Conservation (phyloP, 805 yeast genomes). For the Brettanomyces naardenensis region DNA sequence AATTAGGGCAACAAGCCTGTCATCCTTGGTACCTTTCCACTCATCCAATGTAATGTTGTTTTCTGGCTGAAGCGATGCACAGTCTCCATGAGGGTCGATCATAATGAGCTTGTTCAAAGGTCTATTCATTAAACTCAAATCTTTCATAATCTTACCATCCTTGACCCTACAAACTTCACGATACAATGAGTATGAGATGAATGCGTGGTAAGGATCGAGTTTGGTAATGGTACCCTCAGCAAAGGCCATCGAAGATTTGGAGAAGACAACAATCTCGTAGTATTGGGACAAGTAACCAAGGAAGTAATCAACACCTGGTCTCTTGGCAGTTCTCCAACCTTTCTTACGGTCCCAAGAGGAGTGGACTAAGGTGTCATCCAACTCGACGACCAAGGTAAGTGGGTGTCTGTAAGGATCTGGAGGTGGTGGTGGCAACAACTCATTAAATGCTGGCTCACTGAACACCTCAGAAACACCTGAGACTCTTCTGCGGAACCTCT, state of each 20-base stretch:
- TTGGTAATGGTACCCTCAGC: conserved; percentile 79
- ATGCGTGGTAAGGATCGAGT: conserved; percentile 90
- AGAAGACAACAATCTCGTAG: conserved; percentile 90
- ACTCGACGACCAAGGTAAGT: conserved; percentile 75
- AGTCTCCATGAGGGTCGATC: conserved; percentile 68
- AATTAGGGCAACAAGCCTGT: conserved; percentile 68
- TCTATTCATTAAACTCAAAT: conserved; percentile 83
- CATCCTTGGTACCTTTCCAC: conserved; percentile 86
- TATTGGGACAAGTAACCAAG: conserved; percentile 90
- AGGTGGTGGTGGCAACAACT: conserved; percentile 84
- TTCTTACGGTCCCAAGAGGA: conserved; percentile 84
- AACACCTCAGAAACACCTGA: conserved; percentile 72
- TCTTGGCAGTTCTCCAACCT: conserved; percentile 98
- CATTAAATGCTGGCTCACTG: conserved; percentile 90
- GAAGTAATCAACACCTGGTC: conserved; percentile 97
- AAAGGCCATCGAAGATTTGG: conserved; percentile 77
- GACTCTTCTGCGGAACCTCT: conserved; percentile 64
- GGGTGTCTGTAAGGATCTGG: conserved; percentile 92
- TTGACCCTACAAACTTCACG: conserved; percentile 87
- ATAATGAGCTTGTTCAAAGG: conserved; percentile 75
- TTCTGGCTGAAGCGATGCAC: conserved; percentile 80
- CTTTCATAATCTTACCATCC: conserved; percentile 87
- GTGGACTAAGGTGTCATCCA: conserved; percentile 87
- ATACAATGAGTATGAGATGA: conserved; percentile 76
- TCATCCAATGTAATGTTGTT: conserved; percentile 80